Conservation (phyloP, 441 rosid species). For the Sinapis alba region DNA sequence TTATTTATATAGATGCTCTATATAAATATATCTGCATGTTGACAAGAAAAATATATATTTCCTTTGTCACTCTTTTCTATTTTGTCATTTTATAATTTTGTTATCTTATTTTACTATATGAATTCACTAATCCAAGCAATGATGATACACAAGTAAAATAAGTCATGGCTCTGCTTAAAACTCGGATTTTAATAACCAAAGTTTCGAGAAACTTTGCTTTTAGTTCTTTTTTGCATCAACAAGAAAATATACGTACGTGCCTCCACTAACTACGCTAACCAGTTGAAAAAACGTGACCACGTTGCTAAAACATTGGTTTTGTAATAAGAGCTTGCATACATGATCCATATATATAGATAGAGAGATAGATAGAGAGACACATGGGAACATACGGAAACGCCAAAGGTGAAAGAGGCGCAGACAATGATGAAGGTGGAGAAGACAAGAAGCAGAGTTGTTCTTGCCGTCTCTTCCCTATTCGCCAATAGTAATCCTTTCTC, state of each 20-base stretch:
- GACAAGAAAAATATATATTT: not conserved
- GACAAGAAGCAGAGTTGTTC: slow-evolving; percentile 30
- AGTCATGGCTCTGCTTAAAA: not conserved
- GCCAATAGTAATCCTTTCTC: slow-evolving; percentile 30
- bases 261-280: not conserved
- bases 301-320: not conserved
- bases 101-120: not conserved
- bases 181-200: not conserved
- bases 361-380: slow-evolving; percentile 8
- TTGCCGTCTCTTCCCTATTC: slow-evolving; percentile 3
- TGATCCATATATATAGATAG: not conserved
- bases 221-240: not conserved
- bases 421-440: slow-evolving; percentile 43
- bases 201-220: not conserved
- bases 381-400: slow-evolving; percentile 41
- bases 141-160: not conserved
- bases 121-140: not conserved
- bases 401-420: slow-evolving; percentile 46
- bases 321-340: not conserved
- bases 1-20: too few relatives aligned
- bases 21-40: not conserved
- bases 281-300: not conserved
- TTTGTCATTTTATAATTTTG: not conserved
- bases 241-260: not conserved
- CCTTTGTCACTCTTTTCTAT: not conserved